Evolutionary conservation across 345 rosid genomes (phyloP).

Genomic region (Hirschfeldia incana): DNA sequence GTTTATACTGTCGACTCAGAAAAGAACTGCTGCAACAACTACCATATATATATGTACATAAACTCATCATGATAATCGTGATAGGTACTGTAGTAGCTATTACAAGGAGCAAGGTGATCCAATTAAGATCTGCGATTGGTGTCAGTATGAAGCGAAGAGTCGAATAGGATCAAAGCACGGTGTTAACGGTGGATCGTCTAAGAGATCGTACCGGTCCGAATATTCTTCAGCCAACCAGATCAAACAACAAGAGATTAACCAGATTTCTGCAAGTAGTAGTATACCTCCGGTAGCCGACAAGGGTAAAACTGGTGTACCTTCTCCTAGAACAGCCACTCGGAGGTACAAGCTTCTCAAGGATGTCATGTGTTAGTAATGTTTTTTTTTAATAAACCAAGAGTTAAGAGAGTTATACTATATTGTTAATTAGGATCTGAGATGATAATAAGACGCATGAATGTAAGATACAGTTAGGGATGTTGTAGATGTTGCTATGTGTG

Average conservation of each 20-base stretch:
- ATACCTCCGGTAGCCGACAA: conserved; percentile 43
- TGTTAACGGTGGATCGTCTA: conserved; percentile 30
- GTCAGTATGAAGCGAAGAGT: conserved; percentile 62
- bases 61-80: conserved; percentile 9
- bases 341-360: conserved; percentile 99
- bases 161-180: conserved; percentile 44
- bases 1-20: conserved; percentile 11
- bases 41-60: conserved; percentile 12
- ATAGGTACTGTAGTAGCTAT: conserved; percentile 90
- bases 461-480: conserved; percentile 32
- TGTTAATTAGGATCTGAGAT: conserved; percentile 10
- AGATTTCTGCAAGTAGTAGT: conserved; percentile 21
- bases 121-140: conserved; percentile 84
- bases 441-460: conserved; percentile 32
- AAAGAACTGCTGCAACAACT: conserved; percentile 29
- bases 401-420: background rate
- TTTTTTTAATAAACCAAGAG: background rate
- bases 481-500: conserved; percentile 20
- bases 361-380: conserved; percentile 70
- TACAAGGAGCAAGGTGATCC: conserved; percentile 67
- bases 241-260: conserved; percentile 52
- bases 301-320: conserved; percentile 62
- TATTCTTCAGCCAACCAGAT: conserved; percentile 58
- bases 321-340: conserved; percentile 79
- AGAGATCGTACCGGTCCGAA: conserved; percentile 56